phyloP scores from a whole-genome alignment of 768 basidiomycete species.

The Xanthoconium stramineum region DNA sequence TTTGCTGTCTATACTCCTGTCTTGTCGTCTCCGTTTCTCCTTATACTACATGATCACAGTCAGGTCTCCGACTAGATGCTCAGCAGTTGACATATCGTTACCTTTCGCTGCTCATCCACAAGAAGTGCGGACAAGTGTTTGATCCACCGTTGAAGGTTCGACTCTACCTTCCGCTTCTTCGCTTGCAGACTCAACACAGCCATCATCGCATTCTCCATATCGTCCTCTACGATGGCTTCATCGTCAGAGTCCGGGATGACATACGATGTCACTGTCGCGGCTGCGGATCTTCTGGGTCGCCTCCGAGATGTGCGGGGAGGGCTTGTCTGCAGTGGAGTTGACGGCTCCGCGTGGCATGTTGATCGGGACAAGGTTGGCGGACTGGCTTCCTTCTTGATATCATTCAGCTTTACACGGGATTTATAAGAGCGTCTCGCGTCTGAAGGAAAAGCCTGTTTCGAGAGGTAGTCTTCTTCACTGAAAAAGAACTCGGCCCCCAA shows the following conservation, averaged over 20 bases:
- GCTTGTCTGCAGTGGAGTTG: conserved; percentile 10
- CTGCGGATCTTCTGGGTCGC: conserved; percentile 58
- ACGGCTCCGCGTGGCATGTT: conserved; percentile 13
- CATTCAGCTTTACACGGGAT: conserved; percentile 25
- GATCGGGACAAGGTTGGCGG: conserved; percentile 30
- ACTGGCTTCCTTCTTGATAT: conserved; percentile 43
- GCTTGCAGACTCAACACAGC: conserved; percentile 28
- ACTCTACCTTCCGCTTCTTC: conserved; percentile 40
- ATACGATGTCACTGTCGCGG: conserved; percentile 55
- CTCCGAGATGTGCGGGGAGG: conserved; percentile 37
- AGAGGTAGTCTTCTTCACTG: conserved; percentile 67
- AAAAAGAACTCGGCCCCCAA: conserved; percentile 65
- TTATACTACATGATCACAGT: conserved; percentile 44
- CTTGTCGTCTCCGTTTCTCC: conserved; percentile 55
- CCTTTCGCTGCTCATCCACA: conserved; percentile 71
- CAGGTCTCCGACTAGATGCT: conserved; percentile 6
- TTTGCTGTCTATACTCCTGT: conserved; percentile 46
- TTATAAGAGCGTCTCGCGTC: conserved; percentile 26
- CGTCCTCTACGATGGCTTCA: conserved; percentile 46
- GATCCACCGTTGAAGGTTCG: conserved; percentile 63
- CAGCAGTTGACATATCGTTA: conserved; percentile 19
- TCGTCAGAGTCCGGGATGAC: conserved; percentile 70
- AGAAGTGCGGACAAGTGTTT: conserved; percentile 57
- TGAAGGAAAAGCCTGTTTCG: conserved; percentile 25
- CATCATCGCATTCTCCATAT: conserved; percentile 34